Percentiles rank a stretch among this genome's conserved stretches.
These are phyloP conservation scores for Pseudocercospora pini-densiflorae DNA, from an alignment of 2,329 filamentous ascomycete species.

Conservation along the genomic window DNA sequence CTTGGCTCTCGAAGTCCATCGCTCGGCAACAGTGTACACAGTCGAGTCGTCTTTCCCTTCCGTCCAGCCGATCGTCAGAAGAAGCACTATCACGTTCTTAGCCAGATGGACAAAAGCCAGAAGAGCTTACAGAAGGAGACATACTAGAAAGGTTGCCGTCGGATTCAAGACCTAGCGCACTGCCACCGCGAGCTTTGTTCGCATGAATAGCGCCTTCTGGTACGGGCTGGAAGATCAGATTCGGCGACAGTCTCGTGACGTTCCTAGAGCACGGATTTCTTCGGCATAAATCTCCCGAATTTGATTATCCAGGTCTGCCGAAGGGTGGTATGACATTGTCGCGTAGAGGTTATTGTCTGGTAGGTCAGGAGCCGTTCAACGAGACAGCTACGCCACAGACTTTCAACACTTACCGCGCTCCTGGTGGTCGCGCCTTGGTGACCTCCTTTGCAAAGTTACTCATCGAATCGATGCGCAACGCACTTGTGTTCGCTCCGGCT, in stretches of 20 bases:
- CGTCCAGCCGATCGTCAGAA: background rate
- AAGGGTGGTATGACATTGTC: background rate
- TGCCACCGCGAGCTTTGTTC: background rate
- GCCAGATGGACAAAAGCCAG: background rate
- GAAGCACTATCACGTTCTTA: background rate
- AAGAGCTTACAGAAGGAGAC: background rate
- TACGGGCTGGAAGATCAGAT: conserved; percentile 1
- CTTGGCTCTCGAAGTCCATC: background rate
- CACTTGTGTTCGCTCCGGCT: background rate
- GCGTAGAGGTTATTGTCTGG: background rate
- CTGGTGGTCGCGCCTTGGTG: background rate
- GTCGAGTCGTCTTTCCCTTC: background rate
- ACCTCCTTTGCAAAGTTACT: background rate
- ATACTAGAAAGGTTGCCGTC: background rate
- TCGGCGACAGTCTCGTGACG: background rate
- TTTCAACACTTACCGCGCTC: background rate
- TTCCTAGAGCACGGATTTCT: background rate
- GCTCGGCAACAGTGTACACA: background rate
- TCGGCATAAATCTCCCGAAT: background rate
- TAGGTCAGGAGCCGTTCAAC: background rate
- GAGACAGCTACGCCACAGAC: no score
- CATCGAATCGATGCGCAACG: background rate
- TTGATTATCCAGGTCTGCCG: background rate
- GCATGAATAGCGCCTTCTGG: background rate
- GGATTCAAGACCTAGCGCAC: background rate